phyloP scores from a whole-genome alignment of 106 monocot genomes.

The Amphibolis antarctica region DNA sequence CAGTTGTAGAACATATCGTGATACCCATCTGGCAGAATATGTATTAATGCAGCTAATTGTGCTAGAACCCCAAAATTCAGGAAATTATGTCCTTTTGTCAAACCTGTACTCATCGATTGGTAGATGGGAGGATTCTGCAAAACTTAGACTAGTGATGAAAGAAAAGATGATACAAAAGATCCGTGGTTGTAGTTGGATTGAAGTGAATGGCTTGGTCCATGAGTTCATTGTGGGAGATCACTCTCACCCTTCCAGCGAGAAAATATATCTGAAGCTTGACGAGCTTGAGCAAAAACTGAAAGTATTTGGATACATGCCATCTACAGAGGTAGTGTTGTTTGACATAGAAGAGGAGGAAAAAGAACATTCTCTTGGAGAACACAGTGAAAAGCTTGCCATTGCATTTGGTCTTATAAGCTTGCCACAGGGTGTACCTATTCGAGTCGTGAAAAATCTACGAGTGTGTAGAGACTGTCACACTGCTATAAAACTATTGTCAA shows the following conservation, averaged over 20 bases:
- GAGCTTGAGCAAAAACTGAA: slow-evolving; percentile 26
- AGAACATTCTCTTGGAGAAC: slow-evolving; percentile 34
- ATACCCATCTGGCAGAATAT: slow-evolving; percentile 37
- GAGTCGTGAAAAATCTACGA: slow-evolving; percentile 71
- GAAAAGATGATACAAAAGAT: slow-evolving; percentile 41
- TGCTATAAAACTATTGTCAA: slow-evolving; percentile 50
- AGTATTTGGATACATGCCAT: slow-evolving; percentile 25
- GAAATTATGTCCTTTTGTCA: slow-evolving; percentile 63
- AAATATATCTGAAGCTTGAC: slow-evolving; percentile 36
- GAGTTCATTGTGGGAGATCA: slow-evolving; percentile 56
- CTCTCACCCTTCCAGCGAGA: slow-evolving; percentile 14
- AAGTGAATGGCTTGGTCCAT: slow-evolving; percentile 42
- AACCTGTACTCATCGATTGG: slow-evolving; percentile 55
- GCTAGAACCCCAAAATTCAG: slow-evolving; percentile 58
- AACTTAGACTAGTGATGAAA: slow-evolving; percentile 45
- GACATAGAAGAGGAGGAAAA: slow-evolving; percentile 59
- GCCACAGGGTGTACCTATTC: slow-evolving; percentile 12
- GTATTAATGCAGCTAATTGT: slow-evolving; percentile 41
- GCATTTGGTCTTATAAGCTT: slow-evolving; percentile 32
- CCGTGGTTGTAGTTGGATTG: slow-evolving; percentile 65
- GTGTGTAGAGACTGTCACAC: slow-evolving; percentile 68
- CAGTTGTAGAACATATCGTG: slow-evolving; percentile 41
- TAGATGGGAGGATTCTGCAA: slow-evolving; percentile 54
- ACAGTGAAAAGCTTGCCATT: slow-evolving; percentile 52
- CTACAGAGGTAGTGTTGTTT: slow-evolving; percentile 44